phyloP scores from a whole-genome alignment of 768 basidiomycete species.

The Phanerochaete sordida region DNA sequence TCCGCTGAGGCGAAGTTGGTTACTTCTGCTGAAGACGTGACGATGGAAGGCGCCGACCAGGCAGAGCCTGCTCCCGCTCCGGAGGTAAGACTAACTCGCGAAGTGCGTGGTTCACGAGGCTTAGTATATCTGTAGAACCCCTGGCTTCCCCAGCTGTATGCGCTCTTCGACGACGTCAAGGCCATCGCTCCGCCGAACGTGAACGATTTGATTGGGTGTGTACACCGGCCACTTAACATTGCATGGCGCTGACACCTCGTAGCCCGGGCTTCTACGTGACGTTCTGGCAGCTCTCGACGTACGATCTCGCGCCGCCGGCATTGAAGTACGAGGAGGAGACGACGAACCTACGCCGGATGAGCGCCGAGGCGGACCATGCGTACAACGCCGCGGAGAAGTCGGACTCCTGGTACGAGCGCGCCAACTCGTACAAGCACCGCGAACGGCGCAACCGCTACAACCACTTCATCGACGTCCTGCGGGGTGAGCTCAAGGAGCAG shows the following conservation, averaged over 20 bases:
- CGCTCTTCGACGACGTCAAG: constrained; percentile 73
- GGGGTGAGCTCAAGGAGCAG: constrained; percentile 75
- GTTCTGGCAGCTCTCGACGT: constrained; percentile 95
- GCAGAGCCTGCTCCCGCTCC: background rate
- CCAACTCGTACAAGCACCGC: constrained; percentile 55
- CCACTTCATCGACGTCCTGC: constrained; percentile 51
- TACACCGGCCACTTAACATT: constrained; percentile 5
- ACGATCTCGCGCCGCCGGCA: constrained; percentile 80
- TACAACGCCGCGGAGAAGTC: constrained; percentile 69
- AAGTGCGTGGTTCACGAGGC: background rate
- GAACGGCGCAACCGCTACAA: constrained; percentile 65
- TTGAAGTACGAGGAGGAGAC: constrained; percentile 79
- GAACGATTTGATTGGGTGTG: constrained; percentile 70
- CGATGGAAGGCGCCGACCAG: constrained; percentile 18
- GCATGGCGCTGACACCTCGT: constrained; percentile 8
- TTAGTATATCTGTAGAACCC: constrained; percentile 47
- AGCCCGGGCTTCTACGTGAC: constrained; percentile 93
- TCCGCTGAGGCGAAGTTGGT: constrained; percentile 20
- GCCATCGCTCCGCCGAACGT: constrained; percentile 66
- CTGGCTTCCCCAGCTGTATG: constrained; percentile 75
- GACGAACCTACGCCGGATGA: constrained; percentile 53
- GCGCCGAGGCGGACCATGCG: constrained; percentile 64
- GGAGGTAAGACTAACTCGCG: constrained; percentile 1
- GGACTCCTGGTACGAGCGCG: constrained; percentile 56
- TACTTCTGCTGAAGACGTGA: constrained; percentile 12